A percentile compares a stretch with the other conserved stretches of the same genome.
These are phyloP conservation scores for Ogataea chonburiensis DNA, from an alignment of 805 yeast species.

Conservation along the genomic window DNA sequence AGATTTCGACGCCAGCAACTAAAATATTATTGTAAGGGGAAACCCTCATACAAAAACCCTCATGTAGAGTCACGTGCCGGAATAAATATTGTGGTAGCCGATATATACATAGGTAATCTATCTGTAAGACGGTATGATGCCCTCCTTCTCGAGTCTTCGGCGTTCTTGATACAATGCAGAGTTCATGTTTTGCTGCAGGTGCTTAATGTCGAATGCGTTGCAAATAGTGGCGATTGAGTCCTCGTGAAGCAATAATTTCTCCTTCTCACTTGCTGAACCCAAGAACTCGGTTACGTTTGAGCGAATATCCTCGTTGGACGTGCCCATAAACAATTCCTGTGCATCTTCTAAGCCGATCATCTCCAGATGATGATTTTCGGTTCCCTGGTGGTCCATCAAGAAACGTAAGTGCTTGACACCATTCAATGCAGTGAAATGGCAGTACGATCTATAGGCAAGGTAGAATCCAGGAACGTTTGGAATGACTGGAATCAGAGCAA, in stretches of 20 bases:
- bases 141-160: conserved; percentile 9
- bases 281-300: conserved; percentile 22
- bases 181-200: conserved; percentile 42
- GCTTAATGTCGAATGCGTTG: conserved; percentile 43
- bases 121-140: not conserved
- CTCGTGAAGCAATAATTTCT: conserved; percentile 44
- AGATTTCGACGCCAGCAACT: conserved; percentile 1
- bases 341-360: conserved; percentile 34
- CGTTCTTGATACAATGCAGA: conserved; percentile 59
- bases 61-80: conserved; percentile 4
- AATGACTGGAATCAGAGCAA: conserved; percentile 77
- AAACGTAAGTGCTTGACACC: conserved; percentile 71
- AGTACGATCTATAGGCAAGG: conserved; percentile 74
- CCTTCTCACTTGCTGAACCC: conserved; percentile 23
- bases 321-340: conserved; percentile 30
- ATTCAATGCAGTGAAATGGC: conserved; percentile 73
- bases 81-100: not conserved
- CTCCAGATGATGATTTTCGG: conserved; percentile 33
- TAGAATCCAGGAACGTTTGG: conserved; percentile 95
- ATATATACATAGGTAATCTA: conserved; percentile 3
- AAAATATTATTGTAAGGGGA: not conserved
- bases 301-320: conserved; percentile 21
- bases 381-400: conserved; percentile 43
- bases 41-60: conserved; percentile 6
- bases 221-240: conserved; percentile 47